These are phyloP conservation scores for Clitopilus passeckerianus DNA, from an alignment of 768 basidiomycete species.

Conservation along the genomic window DNA sequence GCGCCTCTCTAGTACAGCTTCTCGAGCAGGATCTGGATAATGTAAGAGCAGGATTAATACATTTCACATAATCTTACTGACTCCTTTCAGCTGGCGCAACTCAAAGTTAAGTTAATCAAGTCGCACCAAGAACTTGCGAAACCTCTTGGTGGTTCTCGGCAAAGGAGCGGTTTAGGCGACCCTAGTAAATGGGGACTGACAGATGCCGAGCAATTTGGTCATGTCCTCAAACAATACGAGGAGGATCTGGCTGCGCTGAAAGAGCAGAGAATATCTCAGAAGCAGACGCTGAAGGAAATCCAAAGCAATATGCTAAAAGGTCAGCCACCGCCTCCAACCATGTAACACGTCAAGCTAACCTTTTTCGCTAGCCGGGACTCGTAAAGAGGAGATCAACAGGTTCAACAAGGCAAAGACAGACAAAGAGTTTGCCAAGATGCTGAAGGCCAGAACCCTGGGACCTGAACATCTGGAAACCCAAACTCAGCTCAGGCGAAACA, in stretches of 20 bases:
- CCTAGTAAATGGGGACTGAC: conserved; percentile 47
- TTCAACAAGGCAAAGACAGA: conserved; percentile 78
- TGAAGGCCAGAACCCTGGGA: conserved; percentile 72
- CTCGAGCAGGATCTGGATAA: conserved; percentile 51
- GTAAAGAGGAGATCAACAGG: conserved; percentile 77
- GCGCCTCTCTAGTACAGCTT: conserved; percentile 38
- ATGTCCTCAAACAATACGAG: conserved; percentile 40
- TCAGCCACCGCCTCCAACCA: conserved; percentile 17
- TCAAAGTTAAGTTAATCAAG: conserved; percentile 32
- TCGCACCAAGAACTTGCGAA: conserved; percentile 30
- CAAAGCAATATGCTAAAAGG: conserved; percentile 68
- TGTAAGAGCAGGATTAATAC: conserved; percentile 35
- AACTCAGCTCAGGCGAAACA: conserved; percentile 62
- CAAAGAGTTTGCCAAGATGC: conserved; percentile 70
- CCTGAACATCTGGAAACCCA: conserved; percentile 88
- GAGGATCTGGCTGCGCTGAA: conserved; percentile 49
- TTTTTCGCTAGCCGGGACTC: conserved; percentile 59
- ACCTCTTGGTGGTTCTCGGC: conserved; percentile 31
- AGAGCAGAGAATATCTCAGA: conserved; percentile 32
- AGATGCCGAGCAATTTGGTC: conserved; percentile 49
- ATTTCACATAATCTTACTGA: neutral
- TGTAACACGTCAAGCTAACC: neutral
- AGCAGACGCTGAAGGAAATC: conserved; percentile 45
- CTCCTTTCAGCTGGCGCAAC: conserved; percentile 33
- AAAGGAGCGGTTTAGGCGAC: conserved; percentile 41